Evolutionary conservation across 371 early-diverging fungal genomes (phyloP), one percentile per base, ranked within the genome.

Genomic region (Mucor indicus): DNA sequence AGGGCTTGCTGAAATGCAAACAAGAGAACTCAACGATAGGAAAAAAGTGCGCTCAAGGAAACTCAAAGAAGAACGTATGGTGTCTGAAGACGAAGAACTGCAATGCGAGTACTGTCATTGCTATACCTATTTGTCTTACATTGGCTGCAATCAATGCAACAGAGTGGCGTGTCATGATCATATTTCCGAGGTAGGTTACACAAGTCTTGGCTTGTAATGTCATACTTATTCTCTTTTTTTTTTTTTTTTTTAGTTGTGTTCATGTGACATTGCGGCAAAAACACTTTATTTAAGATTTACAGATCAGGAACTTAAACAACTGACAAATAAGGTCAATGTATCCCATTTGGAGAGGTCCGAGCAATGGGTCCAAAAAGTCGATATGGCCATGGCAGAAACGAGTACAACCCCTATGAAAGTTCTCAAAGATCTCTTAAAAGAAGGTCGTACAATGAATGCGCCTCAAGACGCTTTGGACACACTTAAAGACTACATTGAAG

Each of bases 41-140:
- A n/a, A n/a, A n/a, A n/a, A n/a, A n/a, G n/a, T n/a, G n/a, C n/a
- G n/a, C n/a, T n/a, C n/a, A n/a, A n/a, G n/a, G n/a, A n/a, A n/a
- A n/a, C n/a, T n/a, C n/a, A n/a, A n/a, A n/a, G n/a, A n/a, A n/a
- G n/a, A 57, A 15, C 61, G 69, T 22, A 47, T 75, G 15, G 79
- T 82, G 19, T 13, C 19, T 4, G 29, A 29, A 13, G 4, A 7
- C 2, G 85, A 81, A 13, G 80, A 87, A 48, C 66, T 81, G 21
- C 88, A 88, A 55, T 92, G 91, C 44, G 52, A 53, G 13, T 61
- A 72, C 19, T 93, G 91, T 65, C 85, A 87, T 50, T 68, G 76
- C 12, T 93, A 84, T 48, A 75, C 83, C 37, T 88, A 84, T 57
- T 61, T 88, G 11, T 90, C 89, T 0, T 77, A 75, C 6, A 67